These are phyloP conservation scores for Prototheca wickerhamii DNA, from an alignment of 163 green algal species.

Conservation along the genomic window DNA sequence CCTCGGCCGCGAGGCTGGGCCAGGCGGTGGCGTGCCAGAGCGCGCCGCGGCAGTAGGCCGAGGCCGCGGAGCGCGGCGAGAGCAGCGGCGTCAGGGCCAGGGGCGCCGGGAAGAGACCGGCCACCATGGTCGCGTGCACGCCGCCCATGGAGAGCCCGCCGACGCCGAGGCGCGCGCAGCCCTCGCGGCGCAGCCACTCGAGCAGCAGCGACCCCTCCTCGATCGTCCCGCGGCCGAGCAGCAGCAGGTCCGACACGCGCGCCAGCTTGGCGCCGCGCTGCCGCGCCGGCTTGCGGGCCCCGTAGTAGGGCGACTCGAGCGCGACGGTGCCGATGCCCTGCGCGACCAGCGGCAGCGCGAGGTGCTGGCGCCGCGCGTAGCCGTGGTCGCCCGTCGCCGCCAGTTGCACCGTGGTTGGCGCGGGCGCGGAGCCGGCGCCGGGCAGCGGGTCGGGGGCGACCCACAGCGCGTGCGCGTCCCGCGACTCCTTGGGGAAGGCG, in stretches of 20 bases:
- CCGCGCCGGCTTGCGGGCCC: conserved; percentile 40
- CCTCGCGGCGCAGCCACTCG: conserved; percentile 41
- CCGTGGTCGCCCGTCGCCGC: conserved; percentile 77
- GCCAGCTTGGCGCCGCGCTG: conserved; percentile 67
- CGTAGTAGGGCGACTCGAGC: conserved; percentile 79
- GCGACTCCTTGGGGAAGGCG: conserved; percentile 56
- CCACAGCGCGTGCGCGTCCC: conserved; percentile 47
- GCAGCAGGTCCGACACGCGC: conserved; percentile 72
- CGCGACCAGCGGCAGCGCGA: conserved; percentile 50
- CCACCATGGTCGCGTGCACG: conserved; percentile 79
- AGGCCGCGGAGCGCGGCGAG: conserved; percentile 59
- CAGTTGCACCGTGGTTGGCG: conserved; percentile 58
- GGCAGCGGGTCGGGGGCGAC: conserved; percentile 37
- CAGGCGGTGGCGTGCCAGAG: conserved; percentile 51
- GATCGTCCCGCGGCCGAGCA: conserved; percentile 69
- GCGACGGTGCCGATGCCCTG: conserved; percentile 64
- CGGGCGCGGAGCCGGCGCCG: not conserved
- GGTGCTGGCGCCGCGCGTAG: conserved; percentile 46
- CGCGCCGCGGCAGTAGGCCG: conserved; percentile 71
- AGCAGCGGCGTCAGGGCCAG: conserved; percentile 62
- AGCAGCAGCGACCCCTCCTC: conserved; percentile 68
- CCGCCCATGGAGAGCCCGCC: conserved; percentile 80
- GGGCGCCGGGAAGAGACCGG: conserved; percentile 49
- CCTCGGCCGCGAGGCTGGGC: conserved; percentile 13
- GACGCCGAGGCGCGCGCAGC: conserved; percentile 41